Percentiles rank a stretch among this genome's conserved stretches.
Conservation (phyloP, 1,139 yeast genomes). For the Pichia sp. region DNA sequence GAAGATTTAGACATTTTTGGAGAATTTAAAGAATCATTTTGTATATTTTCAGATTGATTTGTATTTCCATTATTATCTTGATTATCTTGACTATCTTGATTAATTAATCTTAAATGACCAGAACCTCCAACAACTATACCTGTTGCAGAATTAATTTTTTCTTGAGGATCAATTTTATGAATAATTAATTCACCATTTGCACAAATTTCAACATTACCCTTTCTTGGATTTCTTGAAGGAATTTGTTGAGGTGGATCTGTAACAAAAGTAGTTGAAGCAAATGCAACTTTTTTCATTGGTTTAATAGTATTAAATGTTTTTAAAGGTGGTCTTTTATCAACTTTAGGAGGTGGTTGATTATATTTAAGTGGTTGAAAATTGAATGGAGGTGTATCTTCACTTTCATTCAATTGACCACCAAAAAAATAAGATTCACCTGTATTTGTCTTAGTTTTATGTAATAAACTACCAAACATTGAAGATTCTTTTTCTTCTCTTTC, state of each 20-base stretch:
- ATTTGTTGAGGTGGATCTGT: slow-evolving; percentile 95
- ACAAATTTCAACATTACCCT: slow-evolving; percentile 69
- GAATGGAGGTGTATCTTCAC: slow-evolving; percentile 23
- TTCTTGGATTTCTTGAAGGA: slow-evolving; percentile 78
- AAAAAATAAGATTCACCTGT: slow-evolving; percentile 15
- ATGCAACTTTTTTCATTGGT: slow-evolving; percentile 62
- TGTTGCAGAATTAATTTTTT: slow-evolving; percentile 45
- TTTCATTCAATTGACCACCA: slow-evolving; percentile 21
- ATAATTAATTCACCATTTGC: slow-evolving; percentile 55
- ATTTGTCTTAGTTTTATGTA: slow-evolving; percentile 25
- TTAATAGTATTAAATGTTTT: slow-evolving; percentile 33
- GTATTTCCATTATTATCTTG: background rate
- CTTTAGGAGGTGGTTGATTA: slow-evolving; percentile 26
- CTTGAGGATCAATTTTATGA: slow-evolving; percentile 59
- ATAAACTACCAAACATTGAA: slow-evolving; percentile 26
- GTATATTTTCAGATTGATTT: slow-evolving; percentile 6
- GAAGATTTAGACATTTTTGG: slow-evolving; percentile 30
- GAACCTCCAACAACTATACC: slow-evolving; percentile 79
- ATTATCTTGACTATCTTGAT: slow-evolving; percentile 14
- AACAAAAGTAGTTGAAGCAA: slow-evolving; percentile 64
- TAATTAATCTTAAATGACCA: slow-evolving; percentile 47
- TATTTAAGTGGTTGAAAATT: slow-evolving; percentile 18
- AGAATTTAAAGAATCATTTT: slow-evolving; percentile 27
- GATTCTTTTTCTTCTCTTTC: slow-evolving; percentile 19
- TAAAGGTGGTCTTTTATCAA: slow-evolving; percentile 26